phyloP scores from a whole-genome alignment of 108 stramenopile species.

The Discostella pseudostelligera region DNA sequence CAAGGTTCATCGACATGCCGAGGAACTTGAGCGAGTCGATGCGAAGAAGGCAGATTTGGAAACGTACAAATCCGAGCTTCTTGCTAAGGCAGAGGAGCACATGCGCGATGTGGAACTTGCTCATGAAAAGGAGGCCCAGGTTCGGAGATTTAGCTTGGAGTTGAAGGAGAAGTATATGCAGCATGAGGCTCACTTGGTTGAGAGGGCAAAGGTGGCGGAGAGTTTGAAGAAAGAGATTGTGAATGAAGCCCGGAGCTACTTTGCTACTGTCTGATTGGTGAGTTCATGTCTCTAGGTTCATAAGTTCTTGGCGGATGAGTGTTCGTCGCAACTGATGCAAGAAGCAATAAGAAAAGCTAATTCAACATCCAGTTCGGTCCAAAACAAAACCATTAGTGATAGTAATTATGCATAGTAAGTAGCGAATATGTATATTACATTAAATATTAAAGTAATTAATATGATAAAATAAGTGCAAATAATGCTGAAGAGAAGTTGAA shows the following conservation, averaged over 20 bases:
- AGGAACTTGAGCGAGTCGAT: conserved; percentile 44
- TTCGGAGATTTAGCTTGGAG: conserved; percentile 29
- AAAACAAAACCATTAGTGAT: too few relatives aligned
- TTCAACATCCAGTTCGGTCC: too few relatives aligned
- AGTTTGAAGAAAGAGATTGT: conserved; percentile 37
- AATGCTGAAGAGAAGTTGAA: too few relatives aligned
- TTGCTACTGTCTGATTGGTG: background rate
- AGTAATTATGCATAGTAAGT: too few relatives aligned
- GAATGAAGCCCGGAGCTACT: conserved; percentile 20
- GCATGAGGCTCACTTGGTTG: conserved; percentile 33
- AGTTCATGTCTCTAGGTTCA: too few relatives aligned
- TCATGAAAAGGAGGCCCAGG: conserved; percentile 39
- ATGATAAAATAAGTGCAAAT: too few relatives aligned
- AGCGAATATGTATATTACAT: too few relatives aligned
- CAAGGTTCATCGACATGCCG: conserved; percentile 47
- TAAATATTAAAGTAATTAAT: too few relatives aligned
- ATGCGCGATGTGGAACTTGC: conserved; percentile 30
- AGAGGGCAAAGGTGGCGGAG: conserved; percentile 26
- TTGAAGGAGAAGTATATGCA: conserved; percentile 34
- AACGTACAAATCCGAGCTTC: conserved; percentile 43
- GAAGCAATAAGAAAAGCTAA: too few relatives aligned
- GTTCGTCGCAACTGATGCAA: too few relatives aligned
- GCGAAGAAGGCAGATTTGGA: conserved; percentile 37
- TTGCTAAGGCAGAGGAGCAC: conserved; percentile 44
- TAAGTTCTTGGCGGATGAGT: too few relatives aligned